Evolutionary conservation across 179 eudicot species (phyloP).

Genomic region (Amaranthus tricolor): DNA sequence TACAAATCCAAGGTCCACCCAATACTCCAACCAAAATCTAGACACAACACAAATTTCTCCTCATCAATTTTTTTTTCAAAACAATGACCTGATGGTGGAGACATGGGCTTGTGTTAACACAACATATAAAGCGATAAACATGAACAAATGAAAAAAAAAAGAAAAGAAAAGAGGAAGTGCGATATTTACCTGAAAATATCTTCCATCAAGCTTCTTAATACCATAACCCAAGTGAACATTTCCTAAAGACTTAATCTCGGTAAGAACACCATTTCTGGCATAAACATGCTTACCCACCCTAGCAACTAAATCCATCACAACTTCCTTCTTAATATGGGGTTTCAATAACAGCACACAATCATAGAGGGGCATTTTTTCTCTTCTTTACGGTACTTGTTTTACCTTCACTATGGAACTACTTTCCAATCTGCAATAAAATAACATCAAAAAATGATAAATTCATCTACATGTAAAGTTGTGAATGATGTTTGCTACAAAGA

Average conservation of each 20-base stretch:
- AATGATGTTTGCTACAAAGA: too few relatives aligned
- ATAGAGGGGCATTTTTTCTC: conserved; percentile 71
- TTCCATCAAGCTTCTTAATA: conserved; percentile 87
- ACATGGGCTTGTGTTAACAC: neutral
- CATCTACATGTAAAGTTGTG: too few relatives aligned
- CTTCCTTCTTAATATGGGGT: conserved; percentile 46
- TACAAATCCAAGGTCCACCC: neutral
- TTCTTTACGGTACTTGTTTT: neutral
- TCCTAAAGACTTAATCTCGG: conserved; percentile 61
- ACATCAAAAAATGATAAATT: too few relatives aligned
- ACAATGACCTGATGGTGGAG: neutral
- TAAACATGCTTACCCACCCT: conserved; percentile 75
- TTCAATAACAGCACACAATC: conserved; percentile 89
- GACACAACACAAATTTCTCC: neutral
- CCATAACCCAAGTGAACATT: conserved; percentile 82
- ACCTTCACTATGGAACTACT: neutral
- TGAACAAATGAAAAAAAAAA: neutral
- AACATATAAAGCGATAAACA: neutral
- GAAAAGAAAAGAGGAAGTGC: neutral
- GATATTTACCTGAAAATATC: conserved; percentile 63
- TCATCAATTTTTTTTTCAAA: neutral
- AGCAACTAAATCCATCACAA: conserved; percentile 52
- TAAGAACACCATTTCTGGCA: conserved; percentile 71
- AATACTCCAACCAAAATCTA: neutral
- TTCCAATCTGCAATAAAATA: conserved; percentile 3